Conservation (phyloP, 1,139 yeast species). For the Scheffersomyces insectosa region DNA sequence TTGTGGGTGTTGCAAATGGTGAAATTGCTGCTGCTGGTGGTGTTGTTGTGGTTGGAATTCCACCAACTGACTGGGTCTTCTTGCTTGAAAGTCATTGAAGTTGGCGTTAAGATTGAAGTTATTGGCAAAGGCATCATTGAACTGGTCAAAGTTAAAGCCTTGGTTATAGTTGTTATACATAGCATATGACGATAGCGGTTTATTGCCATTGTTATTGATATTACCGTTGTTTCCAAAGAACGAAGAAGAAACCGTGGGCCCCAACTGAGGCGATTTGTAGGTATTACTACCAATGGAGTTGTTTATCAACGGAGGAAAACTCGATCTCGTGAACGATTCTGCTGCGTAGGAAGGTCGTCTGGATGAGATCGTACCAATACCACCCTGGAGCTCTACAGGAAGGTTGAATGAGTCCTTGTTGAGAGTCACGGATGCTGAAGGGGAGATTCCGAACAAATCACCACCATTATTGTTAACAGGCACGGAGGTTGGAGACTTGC, state of each 20-base stretch:
- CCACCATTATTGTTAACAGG: constrained; percentile 6
- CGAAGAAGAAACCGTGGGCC: background rate
- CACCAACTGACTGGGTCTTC: constrained; percentile 48
- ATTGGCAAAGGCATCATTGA: constrained; percentile 37
- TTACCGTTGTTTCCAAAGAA: constrained; percentile 19
- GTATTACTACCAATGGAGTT: constrained; percentile 1
- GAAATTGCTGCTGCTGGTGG: constrained; percentile 6
- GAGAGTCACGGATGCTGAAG: constrained; percentile 3
- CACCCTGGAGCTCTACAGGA: constrained; percentile 65
- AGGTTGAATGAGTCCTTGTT: constrained; percentile 40
- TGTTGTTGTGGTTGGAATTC: constrained; percentile 25
- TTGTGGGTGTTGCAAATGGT: constrained; percentile 6
- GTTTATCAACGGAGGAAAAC: constrained; percentile 13
- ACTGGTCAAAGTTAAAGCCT: constrained; percentile 25
- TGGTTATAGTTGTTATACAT: constrained; percentile 16
- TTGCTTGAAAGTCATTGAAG: constrained; percentile 42
- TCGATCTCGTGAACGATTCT: constrained; percentile 51
- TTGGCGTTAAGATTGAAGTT: constrained; percentile 34
- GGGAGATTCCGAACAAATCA: constrained; percentile 7
- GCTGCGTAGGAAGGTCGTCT: constrained; percentile 69
- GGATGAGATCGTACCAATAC: constrained; percentile 59
- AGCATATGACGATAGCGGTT: constrained; percentile 16
- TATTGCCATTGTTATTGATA: constrained; percentile 9
- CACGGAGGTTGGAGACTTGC: constrained; percentile 13
- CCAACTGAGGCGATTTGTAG: constrained; percentile 1